phyloP scores from a whole-genome alignment of 2,329 filamentous ascomycete species.

The Colletotrichum tabaci region DNA sequence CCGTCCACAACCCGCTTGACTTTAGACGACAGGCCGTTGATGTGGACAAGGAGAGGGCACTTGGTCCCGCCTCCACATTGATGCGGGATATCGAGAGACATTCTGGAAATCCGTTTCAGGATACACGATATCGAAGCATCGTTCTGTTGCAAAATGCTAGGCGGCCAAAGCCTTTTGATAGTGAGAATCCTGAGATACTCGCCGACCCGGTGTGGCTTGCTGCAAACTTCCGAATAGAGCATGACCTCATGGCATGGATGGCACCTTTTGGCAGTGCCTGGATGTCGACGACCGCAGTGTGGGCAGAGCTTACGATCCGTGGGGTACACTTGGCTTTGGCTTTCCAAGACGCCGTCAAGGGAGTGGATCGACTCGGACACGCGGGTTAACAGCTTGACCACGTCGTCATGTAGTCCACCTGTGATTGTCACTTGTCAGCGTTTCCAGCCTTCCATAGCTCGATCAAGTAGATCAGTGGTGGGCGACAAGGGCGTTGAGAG shows the following conservation, averaged over 20 bases:
- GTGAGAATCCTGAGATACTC: conserved; percentile 12
- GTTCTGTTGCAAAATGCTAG: background rate
- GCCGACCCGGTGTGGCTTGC: conserved; percentile 9
- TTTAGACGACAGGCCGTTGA: background rate
- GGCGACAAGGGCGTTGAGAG: background rate
- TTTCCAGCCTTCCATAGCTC: background rate
- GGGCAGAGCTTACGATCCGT: conserved; percentile 2
- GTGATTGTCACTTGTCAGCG: background rate
- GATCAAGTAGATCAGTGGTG: too few species aligned
- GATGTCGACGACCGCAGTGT: conserved; percentile 13
- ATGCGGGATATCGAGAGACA: background rate
- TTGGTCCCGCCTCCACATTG: background rate
- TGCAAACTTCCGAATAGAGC: conserved; percentile 12
- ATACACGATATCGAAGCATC: background rate
- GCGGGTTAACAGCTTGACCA: background rate
- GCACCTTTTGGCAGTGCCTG: conserved; percentile 12
- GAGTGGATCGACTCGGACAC: background rate
- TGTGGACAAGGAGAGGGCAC: conserved; percentile 2
- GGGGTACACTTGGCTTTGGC: background rate
- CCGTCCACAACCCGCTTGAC: background rate
- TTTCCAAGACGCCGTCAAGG: background rate
- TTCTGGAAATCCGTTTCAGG: background rate
- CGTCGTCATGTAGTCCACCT: background rate
- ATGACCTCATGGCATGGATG: conserved; percentile 2
- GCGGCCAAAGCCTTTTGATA: conserved; percentile 8